Base-by-base conservation (phyloP, 2,329 filamentous ascomycete genomes). In the Trichoderma endophyticum region DNA sequence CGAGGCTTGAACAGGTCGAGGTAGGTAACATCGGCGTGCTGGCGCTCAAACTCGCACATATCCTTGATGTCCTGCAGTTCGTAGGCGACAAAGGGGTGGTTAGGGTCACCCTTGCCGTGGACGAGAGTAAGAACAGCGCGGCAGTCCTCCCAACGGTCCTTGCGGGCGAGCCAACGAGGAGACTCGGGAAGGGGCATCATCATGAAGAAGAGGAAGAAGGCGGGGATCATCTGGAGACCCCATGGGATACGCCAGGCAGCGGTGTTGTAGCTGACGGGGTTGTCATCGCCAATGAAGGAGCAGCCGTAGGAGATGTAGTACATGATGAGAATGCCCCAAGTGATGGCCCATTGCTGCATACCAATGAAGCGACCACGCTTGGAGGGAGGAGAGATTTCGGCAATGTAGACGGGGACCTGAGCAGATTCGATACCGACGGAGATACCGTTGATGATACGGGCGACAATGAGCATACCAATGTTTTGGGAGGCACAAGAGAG, bases 1-100 rank as follows among this genome's bases (percentile, higher is more conserved):
- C 91, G 48, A 89, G 92, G 92, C 75, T 86, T 88, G 82, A 96
- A 87, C 1, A 96, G 86, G 78, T 95, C 92, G 2, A 90, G 75
- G 78, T 92, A 93, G 9, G 88, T 89, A 24, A 93, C 91, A 74
- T 94, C 86, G 15, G 89, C 83, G 78, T 93, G 92, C 30, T 86
- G 83, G 21, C 89, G 86, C 80, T 96, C 93, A 74, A 95, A 92
- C 65, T 93, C 90, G 76, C 91, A 88, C 80, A 90, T 91, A 51
- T 91, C 88, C 74, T 89, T 87, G 78, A 96, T 95, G 75, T 95
- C 92, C 24, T 89, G 83, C 78, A 92, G 83, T 79, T 96, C 93
- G 34, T 84, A 86, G 11, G 81, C 81, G 11, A 95, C 93, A 75
- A 92, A 91, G 0, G 89, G 87, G 54, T 87, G 87, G 76, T 89